Evolutionary conservation across 1,284 basidiomycete genomes (phyloP).

Genomic region (Austropuccinia psidii): DNA sequence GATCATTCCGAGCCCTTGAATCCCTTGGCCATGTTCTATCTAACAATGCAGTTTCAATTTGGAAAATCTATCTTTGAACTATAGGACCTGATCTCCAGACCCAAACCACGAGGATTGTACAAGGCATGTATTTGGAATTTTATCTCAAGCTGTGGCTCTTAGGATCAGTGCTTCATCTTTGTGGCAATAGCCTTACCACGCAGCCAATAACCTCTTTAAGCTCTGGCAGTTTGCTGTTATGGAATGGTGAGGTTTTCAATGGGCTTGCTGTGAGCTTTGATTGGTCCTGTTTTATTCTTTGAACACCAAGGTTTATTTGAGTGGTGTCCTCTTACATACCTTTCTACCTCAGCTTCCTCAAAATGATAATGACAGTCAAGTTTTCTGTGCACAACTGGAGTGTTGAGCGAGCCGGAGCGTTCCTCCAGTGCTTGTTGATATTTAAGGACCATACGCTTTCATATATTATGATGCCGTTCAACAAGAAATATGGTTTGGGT

Average conservation of each 20-base stretch:
- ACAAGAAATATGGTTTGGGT: constrained; percentile 61
- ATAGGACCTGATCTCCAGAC: neutral
- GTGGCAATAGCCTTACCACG: neutral
- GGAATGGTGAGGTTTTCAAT: constrained; percentile 45
- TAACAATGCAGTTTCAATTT: no score
- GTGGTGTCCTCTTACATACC: neutral
- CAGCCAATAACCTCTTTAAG: neutral
- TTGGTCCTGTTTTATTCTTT: neutral
- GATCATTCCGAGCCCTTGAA: no score
- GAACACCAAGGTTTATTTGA: neutral
- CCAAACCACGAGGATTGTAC: neutral
- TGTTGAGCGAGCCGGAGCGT: constrained; percentile 51
- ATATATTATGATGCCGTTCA: constrained; percentile 49
- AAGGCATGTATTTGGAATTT: neutral
- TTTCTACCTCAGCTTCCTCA: constrained; percentile 35
- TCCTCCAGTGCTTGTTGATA: constrained; percentile 54
- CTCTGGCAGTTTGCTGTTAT: constrained; percentile 37
- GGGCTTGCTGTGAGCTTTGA: constrained; percentile 39
- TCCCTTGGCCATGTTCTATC: no score
- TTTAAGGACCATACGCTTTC: constrained; percentile 75
- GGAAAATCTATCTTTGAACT: no score
- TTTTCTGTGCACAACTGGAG: constrained; percentile 58
- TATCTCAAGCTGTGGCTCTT: neutral
- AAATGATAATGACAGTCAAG: constrained; percentile 71
- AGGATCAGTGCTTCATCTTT: constrained; percentile 23